These are phyloP conservation scores for Linum trigynum DNA, from an alignment of 345 rosid species.

Conservation along the genomic window DNA sequence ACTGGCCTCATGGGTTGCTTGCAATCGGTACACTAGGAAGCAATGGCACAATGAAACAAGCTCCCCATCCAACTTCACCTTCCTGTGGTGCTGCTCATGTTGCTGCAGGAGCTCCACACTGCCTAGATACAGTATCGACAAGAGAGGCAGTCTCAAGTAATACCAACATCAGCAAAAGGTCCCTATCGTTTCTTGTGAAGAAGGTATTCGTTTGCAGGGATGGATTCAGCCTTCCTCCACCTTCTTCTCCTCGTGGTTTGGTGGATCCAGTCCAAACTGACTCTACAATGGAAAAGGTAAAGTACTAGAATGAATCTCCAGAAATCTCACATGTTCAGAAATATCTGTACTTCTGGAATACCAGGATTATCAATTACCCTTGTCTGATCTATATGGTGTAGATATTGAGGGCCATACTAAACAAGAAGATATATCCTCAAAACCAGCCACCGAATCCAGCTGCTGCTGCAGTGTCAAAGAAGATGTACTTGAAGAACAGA, in stretches of 20 bases:
- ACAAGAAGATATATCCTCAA: conserved; percentile 6
- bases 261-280: not conserved
- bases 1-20: conserved; percentile 5
- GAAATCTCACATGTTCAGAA: not conserved
- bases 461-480: not conserved
- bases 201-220: not conserved
- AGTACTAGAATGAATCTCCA: not conserved
- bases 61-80: not conserved
- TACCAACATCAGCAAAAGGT: not conserved
- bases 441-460: not conserved
- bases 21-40: not conserved
- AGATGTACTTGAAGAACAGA: not conserved
- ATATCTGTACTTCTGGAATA: not conserved
- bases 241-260: not conserved
- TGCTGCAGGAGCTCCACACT: not conserved
- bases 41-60: not conserved
- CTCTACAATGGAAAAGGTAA: conserved; percentile 3
- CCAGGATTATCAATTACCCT: not conserved
- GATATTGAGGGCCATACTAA: not conserved
- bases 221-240: not conserved
- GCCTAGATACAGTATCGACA: not conserved
- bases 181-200: conserved; percentile 1
- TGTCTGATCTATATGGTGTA: not conserved
- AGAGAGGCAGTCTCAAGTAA: not conserved
- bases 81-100: not conserved